These are phyloP conservation scores for Taxillus chinensis DNA, from an alignment of 164 flowering plant species.

Conservation along the genomic window DNA sequence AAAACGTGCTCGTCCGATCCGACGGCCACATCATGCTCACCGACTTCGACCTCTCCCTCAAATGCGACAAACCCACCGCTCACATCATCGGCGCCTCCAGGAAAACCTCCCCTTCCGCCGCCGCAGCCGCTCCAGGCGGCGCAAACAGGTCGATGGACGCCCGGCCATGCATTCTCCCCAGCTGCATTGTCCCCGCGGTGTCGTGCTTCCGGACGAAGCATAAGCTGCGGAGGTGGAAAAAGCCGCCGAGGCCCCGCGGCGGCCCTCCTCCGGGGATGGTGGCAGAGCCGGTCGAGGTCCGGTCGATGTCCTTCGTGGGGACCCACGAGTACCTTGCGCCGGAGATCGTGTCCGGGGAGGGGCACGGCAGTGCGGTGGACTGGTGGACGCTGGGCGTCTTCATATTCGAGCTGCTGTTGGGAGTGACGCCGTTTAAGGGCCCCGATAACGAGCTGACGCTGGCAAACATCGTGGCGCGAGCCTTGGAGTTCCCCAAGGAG, in stretches of 20 bases:
- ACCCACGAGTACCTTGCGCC: conserved; percentile 91
- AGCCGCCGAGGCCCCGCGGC: conserved; percentile 22
- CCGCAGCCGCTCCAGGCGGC: background rate
- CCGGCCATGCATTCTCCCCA: conserved; percentile 49
- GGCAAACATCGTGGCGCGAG: conserved; percentile 75
- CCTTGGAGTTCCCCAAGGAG: conserved; percentile 71
- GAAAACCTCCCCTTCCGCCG: conserved; percentile 8
- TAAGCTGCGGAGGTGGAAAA: conserved; percentile 26
- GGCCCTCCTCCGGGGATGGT: conserved; percentile 38
- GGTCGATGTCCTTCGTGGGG: conserved; percentile 90
- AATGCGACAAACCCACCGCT: conserved; percentile 45
- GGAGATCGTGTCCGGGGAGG: conserved; percentile 82
- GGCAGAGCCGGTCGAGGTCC: conserved; percentile 62
- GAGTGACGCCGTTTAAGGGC: conserved; percentile 78
- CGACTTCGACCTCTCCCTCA: conserved; percentile 83
- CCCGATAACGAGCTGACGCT: conserved; percentile 63
- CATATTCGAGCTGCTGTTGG: conserved; percentile 64
- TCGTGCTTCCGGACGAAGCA: conserved; percentile 62
- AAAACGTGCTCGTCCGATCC: conserved; percentile 63
- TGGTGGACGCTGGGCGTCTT: conserved; percentile 94
- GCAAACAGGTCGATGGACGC: conserved; percentile 7
- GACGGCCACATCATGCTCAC: conserved; percentile 95
- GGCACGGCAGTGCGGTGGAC: conserved; percentile 86
- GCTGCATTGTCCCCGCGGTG: conserved; percentile 66
- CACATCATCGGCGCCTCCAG: conserved; percentile 32